Evolutionary conservation across 345 rosid genomes (phyloP).

Genomic region (Theobroma cacao): DNA sequence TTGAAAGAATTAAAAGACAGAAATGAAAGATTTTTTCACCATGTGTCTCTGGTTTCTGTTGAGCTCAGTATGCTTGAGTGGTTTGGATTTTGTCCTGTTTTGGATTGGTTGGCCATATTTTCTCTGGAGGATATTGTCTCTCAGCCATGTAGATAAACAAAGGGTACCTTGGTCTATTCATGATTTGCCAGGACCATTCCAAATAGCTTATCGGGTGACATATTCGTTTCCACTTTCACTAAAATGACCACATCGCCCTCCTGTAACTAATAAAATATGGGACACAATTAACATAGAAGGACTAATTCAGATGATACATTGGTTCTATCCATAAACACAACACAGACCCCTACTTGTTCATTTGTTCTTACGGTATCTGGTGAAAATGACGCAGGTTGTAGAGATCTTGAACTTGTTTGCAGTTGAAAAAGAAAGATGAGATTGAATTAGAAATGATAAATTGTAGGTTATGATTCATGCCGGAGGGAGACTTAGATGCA

Average conservation of each 20-base stretch:
- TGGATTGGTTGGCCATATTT: constrained; percentile 44
- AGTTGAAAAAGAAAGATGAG: no score
- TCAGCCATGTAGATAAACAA: constrained; percentile 20
- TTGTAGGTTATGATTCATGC: no score
- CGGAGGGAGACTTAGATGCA: no score
- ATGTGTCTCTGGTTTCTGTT: constrained; percentile 18
- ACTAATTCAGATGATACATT: no score
- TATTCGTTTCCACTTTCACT: not conserved
- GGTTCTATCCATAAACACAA: no score
- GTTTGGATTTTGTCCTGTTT: constrained; percentile 29
- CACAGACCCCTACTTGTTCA: no score
- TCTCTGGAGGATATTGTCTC: constrained; percentile 44
- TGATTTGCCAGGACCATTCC: not conserved
- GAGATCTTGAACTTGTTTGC: no score
- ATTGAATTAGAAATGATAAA: no score
- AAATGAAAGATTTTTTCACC: constrained; percentile 20
- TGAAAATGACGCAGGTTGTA: no score
- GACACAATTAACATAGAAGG: no score
- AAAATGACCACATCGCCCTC: constrained; percentile 24
- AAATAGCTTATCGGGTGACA: not conserved
- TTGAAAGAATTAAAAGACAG: constrained; percentile 1
- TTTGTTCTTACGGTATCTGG: no score
- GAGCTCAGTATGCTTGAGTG: constrained; percentile 35
- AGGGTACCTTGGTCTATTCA: constrained; percentile 29
- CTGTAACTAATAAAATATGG: not conserved